A percentile compares a stretch with the other conserved stretches of the same genome.
phyloP scores from a whole-genome alignment of 441 rosid species.

The Breynia disticha region DNA sequence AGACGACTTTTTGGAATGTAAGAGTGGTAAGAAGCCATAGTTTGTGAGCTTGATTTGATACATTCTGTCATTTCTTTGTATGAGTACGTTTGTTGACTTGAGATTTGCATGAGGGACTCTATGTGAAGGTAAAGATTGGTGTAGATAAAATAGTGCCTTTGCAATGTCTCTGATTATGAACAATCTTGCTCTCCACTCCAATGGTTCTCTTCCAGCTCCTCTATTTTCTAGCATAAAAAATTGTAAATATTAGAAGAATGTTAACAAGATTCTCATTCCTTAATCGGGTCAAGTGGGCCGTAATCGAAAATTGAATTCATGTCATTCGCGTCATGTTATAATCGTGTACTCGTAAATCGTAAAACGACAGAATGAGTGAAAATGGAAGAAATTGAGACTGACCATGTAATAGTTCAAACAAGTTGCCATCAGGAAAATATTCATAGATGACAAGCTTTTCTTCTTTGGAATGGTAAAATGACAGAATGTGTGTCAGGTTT shows the following conservation, averaged over 20 bases:
- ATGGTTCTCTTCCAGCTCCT: conserved; percentile 34
- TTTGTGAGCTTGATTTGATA: conserved; percentile 36
- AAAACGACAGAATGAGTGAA: background rate
- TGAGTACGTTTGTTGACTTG: conserved; percentile 39
- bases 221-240: conserved; percentile 26
- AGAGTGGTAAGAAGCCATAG: conserved; percentile 42
- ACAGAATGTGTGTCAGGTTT: conserved; percentile 33
- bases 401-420: conserved; percentile 53
- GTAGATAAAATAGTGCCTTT: conserved; percentile 30
- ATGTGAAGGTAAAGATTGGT: conserved; percentile 32
- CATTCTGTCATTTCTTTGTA: conserved; percentile 14
- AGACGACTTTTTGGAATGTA: conserved; percentile 19
- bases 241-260: background rate
- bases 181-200: conserved; percentile 34
- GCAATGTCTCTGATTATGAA: conserved; percentile 40
- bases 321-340: too few species aligned
- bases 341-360: too few species aligned
- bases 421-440: conserved; percentile 30
- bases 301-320: too few species aligned
- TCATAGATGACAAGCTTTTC: conserved; percentile 48
- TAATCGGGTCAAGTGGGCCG: too few species aligned
- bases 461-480: conserved; percentile 39
- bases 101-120: conserved; percentile 47
- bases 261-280: too few species aligned
- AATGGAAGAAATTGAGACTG: conserved; percentile 9